Conservation (phyloP, 2,329 filamentous ascomycete species). For the Colletotrichum magnum region DNA sequence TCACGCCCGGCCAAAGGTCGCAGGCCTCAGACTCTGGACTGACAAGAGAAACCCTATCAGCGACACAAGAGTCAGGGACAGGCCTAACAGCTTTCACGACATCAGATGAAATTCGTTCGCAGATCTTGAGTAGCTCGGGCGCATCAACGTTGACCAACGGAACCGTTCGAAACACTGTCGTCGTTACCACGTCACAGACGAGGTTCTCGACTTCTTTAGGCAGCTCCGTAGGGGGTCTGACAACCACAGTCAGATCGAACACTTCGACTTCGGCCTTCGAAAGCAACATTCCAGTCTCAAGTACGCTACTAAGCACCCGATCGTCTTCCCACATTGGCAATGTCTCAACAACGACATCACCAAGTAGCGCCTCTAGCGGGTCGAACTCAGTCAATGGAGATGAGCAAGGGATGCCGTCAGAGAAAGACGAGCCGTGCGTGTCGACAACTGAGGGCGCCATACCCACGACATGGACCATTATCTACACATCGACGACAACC, state of each 20-base stretch:
- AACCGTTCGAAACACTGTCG: neutral
- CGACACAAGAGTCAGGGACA: slow-evolving; percentile 2
- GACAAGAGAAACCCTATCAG: slow-evolving; percentile 13
- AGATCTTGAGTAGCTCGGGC: slow-evolving; percentile 1
- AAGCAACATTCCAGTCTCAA: neutral
- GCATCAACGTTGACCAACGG: slow-evolving; percentile 1
- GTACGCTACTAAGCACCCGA: slow-evolving; percentile 1
- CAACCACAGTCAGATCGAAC: neutral
- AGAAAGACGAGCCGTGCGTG: slow-evolving; percentile 3
- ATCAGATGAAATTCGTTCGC: slow-evolving; percentile 29
- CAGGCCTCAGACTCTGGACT: neutral
- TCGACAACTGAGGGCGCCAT: slow-evolving; percentile 12
- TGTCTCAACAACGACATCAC: slow-evolving; percentile 7
- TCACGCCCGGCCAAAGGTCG: neutral
- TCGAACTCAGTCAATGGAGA: neutral
- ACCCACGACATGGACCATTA: slow-evolving; percentile 57
- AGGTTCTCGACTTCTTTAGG: neutral
- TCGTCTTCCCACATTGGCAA: slow-evolving; percentile 2
- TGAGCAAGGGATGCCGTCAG: neutral
- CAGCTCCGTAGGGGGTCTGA: neutral
- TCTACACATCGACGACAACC: slow-evolving; percentile 66
- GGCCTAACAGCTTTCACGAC: slow-evolving; percentile 1
- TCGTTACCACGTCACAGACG: slow-evolving; percentile 11
- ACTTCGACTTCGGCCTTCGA: neutral
- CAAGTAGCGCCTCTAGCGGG: slow-evolving; percentile 11